Evolutionary conservation across 352 stramenopile species (phyloP).

Genomic region (Thalassiosira mediterranea): DNA sequence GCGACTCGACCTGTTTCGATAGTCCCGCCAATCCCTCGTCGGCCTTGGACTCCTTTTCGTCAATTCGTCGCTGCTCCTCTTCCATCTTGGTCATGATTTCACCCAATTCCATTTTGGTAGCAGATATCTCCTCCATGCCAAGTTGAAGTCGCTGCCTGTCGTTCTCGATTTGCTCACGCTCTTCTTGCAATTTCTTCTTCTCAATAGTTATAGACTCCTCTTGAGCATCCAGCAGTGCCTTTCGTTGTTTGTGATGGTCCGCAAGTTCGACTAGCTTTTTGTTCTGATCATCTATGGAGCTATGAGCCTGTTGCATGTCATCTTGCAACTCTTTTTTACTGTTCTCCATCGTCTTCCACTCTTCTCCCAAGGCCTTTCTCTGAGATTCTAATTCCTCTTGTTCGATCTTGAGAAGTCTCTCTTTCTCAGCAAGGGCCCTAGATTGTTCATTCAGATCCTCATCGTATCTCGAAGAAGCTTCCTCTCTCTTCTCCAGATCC

Average conservation of each 20-base stretch:
- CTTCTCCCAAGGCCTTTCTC: slow-evolving; percentile 2
- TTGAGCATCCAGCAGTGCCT: background rate
- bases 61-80: slow-evolving; percentile 30
- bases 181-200: slow-evolving; percentile 1
- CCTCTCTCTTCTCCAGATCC: slow-evolving; percentile 25
- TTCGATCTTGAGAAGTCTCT: slow-evolving; percentile 25
- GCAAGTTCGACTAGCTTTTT: slow-evolving; percentile 16
- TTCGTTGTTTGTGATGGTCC: no score
- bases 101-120: slow-evolving; percentile 39
- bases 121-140: slow-evolving; percentile 26
- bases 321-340: slow-evolving; percentile 36
- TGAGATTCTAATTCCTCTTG: slow-evolving; percentile 27
- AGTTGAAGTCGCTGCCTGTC: slow-evolving; percentile 23
- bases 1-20: slow-evolving; percentile 17
- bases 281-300: slow-evolving; percentile 31
- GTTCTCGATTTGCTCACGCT: slow-evolving; percentile 19
- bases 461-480: slow-evolving; percentile 14
- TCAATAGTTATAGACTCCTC: background rate
- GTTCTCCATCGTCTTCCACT: slow-evolving; percentile 20
- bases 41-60: slow-evolving; percentile 27
- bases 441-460: slow-evolving; percentile 13
- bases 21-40: slow-evolving; percentile 32
- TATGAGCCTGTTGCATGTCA: slow-evolving; percentile 28
- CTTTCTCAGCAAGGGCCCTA: slow-evolving; percentile 20
- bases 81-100: slow-evolving; percentile 42